phyloP scores from a whole-genome alignment of 2,329 filamentous ascomycete species.

The Cadophora malorum region DNA sequence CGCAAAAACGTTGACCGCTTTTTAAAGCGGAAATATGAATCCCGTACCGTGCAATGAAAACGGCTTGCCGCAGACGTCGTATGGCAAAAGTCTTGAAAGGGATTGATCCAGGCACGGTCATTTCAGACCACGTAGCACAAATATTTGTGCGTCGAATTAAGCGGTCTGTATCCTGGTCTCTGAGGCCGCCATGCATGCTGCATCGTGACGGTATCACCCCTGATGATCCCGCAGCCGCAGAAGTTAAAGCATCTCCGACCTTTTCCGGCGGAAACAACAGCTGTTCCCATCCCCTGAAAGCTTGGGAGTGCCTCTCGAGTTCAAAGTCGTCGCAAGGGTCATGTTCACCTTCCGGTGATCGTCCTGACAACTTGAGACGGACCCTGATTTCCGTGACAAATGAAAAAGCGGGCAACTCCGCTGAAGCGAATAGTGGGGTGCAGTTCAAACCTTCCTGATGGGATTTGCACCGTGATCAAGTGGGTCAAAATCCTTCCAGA shows the following conservation, averaged over 20 bases:
- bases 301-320: not conserved
- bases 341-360: not conserved
- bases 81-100: not conserved
- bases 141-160: constrained; percentile 20
- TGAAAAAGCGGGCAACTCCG: constrained; percentile 24
- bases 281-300: not conserved
- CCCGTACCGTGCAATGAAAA: not conserved
- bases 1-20: too few species aligned
- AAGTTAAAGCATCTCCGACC: constrained; percentile 19
- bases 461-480: constrained; percentile 18
- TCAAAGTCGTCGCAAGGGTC: not conserved
- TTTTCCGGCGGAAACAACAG: constrained; percentile 21
- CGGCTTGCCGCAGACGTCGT: not conserved
- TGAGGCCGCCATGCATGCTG: constrained; percentile 16
- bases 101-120: constrained; percentile 16
- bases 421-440: constrained; percentile 28
- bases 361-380: constrained; percentile 7
- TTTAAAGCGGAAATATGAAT: not conserved
- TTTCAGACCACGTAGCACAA: constrained; percentile 1
- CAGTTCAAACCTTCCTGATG: constrained; percentile 23
- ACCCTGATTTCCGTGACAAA: constrained; percentile 20
- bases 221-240: constrained; percentile 20
- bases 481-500: constrained; percentile 29
- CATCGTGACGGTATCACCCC: constrained; percentile 16
- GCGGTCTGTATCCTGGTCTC: constrained; percentile 14